Percentiles rank a stretch among this genome's conserved stretches.
Conservation (phyloP, 148 eudicot genomes). For the Chenopodium quinoa region DNA sequence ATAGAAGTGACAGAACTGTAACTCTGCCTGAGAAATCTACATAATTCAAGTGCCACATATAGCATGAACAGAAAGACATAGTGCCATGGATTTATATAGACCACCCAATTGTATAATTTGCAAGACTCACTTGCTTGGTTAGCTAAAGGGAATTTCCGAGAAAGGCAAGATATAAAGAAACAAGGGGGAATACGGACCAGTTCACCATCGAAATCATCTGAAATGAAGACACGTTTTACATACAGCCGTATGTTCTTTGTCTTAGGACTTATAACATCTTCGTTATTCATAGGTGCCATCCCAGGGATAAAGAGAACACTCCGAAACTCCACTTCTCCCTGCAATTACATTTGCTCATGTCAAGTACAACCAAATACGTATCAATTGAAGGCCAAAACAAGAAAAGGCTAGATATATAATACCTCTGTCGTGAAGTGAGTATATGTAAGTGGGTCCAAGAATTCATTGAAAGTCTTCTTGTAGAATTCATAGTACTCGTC, state of each 20-base stretch:
- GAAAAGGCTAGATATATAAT: background rate
- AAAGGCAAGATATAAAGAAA: conserved; percentile 8
- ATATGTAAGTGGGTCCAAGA: conserved; percentile 82
- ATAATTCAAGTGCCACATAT: background rate
- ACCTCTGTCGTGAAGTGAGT: conserved; percentile 98
- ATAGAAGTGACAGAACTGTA: background rate
- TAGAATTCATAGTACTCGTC: conserved; percentile 89
- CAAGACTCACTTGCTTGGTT: background rate
- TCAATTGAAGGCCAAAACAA: background rate
- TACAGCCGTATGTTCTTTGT: conserved; percentile 84
- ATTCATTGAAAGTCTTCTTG: conserved; percentile 92
- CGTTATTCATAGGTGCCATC: conserved; percentile 82
- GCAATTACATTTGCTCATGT: conserved; percentile 25
- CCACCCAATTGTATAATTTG: background rate
- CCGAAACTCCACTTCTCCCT: conserved; percentile 99
- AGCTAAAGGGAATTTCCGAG: background rate
- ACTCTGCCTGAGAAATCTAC: background rate
- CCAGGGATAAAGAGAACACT: conserved; percentile 92
- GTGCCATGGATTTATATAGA: background rate
- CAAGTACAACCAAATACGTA: background rate
- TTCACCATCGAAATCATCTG: conserved; percentile 99
- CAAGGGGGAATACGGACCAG: conserved; percentile 50
- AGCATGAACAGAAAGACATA: background rate
- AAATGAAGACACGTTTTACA: conserved; percentile 93
- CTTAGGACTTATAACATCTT: conserved; percentile 68